Evolutionary conservation across 208 protist species (phyloP).

Genomic region (Entamoeba invadens): DNA sequence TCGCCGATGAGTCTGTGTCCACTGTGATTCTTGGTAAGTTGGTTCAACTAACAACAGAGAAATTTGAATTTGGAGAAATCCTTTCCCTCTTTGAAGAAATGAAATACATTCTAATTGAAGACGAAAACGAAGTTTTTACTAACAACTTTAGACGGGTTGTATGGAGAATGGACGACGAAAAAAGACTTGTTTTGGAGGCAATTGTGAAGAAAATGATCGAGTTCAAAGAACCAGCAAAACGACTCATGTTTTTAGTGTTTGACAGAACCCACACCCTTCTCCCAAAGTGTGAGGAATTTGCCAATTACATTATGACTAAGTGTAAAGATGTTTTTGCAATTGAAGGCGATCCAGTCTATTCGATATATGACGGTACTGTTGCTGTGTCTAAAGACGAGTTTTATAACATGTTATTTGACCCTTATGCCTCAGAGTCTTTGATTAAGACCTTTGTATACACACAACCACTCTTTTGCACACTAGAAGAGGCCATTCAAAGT

Average conservation of each 20-base stretch:
- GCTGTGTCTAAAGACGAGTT: not conserved
- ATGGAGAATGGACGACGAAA: not conserved
- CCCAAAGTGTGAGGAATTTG: not conserved
- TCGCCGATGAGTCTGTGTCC: no score
- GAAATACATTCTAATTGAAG: not conserved
- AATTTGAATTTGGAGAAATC: not conserved
- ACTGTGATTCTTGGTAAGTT: no score
- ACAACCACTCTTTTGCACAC: no score
- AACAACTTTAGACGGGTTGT: not conserved
- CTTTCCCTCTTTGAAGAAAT: not conserved
- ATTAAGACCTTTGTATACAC: no score
- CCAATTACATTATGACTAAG: not conserved
- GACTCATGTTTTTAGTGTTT: not conserved
- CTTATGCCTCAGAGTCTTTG: not conserved
- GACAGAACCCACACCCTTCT: not conserved
- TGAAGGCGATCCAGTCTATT: not conserved
- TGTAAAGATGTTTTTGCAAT: not conserved
- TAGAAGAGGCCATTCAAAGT: no score
- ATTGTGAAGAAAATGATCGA: not conserved
- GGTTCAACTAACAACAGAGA: not conserved
- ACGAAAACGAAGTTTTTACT: not conserved
- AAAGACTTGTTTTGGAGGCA: not conserved
- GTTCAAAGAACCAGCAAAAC: not conserved
- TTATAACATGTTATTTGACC: not conserved
- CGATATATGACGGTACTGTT: not conserved